Base-by-base conservation (phyloP, 2,329 filamentous ascomycete genomes). In the Botrytis pseudocinerea region DNA sequence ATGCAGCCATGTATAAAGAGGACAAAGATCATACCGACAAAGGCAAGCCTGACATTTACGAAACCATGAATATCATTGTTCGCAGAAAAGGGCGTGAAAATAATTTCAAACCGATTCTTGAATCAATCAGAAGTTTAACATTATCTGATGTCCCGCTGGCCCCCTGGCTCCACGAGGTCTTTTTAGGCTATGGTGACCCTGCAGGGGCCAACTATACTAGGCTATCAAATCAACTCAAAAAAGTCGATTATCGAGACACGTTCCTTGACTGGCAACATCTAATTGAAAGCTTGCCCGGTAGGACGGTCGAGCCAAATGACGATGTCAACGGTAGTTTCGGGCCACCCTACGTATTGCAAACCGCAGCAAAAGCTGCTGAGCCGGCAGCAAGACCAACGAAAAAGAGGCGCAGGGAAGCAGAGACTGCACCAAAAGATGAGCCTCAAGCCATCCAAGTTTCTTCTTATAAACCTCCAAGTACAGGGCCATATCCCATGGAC, bases 261-360 rank as follows among this genome's bases (percentile, higher is more conserved):
- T 98, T 99, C 81, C 83, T 98, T 74, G 91, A 98, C 83, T 98
- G 95, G 95, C 91, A 97, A 78, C 97, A 99, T 84, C 86, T 99
- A 51, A 87, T 95, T 61, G 93, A 96, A 82, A 96, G 93, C 80
- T 87, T 97, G 75, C 93, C 94, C n/a, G 94, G 93, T 35, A 95
- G 92, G 84, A 93, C 89, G 5, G 88, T 98, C 73, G 93, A 97
- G 80, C 92, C 94, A 51, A 89, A 90, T 48, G 90, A 92, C 61
- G 89, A 91, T 75, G 89, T 90, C 40, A 86, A 89, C 64, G 88
- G 89, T 54, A 94, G 91, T 78, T 96, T 97, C 80, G 90, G 90
- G 0, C 95, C 95, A 60, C 96, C 96, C 8, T 98, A 97, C 80
- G 88, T 98, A 48, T 85, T 99, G 35, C 90, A 97, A 80, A 89